Base-by-base conservation (phyloP, 495 filamentous ascomycete species). In the Stereocaulon alpinum region DNA sequence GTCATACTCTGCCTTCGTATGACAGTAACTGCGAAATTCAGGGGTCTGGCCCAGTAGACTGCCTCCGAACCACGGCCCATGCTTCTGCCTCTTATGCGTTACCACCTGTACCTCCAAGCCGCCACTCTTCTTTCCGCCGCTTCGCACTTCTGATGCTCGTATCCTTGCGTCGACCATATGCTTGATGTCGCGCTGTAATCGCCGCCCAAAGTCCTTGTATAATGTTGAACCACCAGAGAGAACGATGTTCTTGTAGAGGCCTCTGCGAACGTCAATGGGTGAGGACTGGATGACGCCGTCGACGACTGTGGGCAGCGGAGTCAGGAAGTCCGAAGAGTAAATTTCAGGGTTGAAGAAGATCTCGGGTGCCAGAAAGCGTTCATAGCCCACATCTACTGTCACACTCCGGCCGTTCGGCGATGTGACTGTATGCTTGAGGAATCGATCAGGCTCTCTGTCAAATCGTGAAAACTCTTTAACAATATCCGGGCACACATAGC, bases 291-390 rank as follows among this genome's bases (percentile, higher is more conserved):
- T 98, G 60, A 97, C 93, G 53, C 86, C 86, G 69, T 98, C 93
- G 49, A 97, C 93, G 43, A 97, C 90, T 50, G 77, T 89, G 34
- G 93, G 93, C 3, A 98, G 80, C 6, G 93, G 93, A 4, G 93
- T 98, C 62, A 97, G 77, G 76, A 97, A 98, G 72, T 98, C 94
- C 59, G 91, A 96, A 34, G 88, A 95, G 77, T 95, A 96, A 67
- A 97, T 97, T 77, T 98, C 93, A 40, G 93, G 93, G 72, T 97
- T 98, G 80, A 98, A 98, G 78, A 97, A 98, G 64, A 98, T 98
- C 72, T 98, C 93, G 45, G 93, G 93, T 3, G 93, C 93, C 43
- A 98, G 80, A 80, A 98, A 98, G 40, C 93, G 89, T 70, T 98
- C 93, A 74, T 98, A 98, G 43, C 93, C 93, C 40, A 98, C 87